Conservation (phyloP, 2,329 filamentous ascomycete genomes). For the Penicillium sp. region DNA sequence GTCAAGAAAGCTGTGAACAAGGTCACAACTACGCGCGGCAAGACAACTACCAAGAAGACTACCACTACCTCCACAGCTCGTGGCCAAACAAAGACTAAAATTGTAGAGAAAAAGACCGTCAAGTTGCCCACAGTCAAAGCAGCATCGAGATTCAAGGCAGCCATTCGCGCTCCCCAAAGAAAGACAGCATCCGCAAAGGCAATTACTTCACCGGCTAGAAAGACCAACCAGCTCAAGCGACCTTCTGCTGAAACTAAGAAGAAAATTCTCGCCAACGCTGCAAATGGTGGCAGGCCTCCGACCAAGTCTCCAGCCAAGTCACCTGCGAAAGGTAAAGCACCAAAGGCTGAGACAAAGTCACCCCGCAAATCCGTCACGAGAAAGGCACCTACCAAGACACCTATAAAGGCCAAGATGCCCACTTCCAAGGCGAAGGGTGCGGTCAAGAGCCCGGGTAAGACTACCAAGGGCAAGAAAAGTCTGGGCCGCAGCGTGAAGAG, state of each 20-base stretch:
- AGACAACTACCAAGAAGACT: conserved; percentile 20
- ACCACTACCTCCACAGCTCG: conserved; percentile 6
- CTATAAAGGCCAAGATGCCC: conserved; percentile 14
- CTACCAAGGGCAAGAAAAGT: conserved; percentile 3
- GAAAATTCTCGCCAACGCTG: conserved; percentile 26
- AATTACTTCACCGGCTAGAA: conserved; percentile 17
- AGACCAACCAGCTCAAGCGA: conserved; percentile 26
- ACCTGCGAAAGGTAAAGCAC: conserved; percentile 5
- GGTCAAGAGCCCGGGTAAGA: conserved; percentile 8
- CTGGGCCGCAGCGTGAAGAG: conserved; percentile 16
- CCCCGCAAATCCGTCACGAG: conserved; percentile 9
- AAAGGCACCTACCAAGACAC: conserved; percentile 12
- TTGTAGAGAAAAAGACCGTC: conserved; percentile 21
- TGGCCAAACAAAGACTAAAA: conserved; percentile 6
- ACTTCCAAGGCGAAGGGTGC: conserved; percentile 7
- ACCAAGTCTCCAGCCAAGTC: conserved; percentile 6
- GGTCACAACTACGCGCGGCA: conserved; percentile 18
- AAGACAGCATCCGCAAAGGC: conserved; percentile 14
- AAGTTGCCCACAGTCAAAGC: conserved; percentile 31
- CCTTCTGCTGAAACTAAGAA: conserved; percentile 32
- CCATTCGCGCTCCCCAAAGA: conserved; percentile 14
- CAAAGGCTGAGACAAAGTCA: conserved; percentile 12
- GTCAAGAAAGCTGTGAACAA: conserved; percentile 28
- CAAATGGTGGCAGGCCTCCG: conserved; percentile 19
- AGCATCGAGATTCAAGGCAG: conserved; percentile 29